phyloP scores from a whole-genome alignment of 2,329 filamentous ascomycete genomes.

The Aspergillus luchuensis region DNA sequence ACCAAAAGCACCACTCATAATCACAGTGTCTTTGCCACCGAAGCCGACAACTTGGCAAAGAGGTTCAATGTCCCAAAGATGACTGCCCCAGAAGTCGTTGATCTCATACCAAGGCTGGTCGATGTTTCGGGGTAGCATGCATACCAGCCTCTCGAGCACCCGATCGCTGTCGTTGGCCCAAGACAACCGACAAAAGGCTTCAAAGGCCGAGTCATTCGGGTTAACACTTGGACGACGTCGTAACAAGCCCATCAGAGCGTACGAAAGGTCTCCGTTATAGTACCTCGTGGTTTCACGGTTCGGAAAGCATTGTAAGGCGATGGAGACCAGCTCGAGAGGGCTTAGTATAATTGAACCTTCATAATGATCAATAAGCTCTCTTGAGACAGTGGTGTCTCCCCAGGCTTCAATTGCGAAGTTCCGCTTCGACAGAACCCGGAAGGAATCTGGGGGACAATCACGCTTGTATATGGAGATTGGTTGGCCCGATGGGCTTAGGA shows the following conservation, averaged over 20 bases:
- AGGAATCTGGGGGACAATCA: too few species aligned
- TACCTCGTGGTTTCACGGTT: slow-evolving; percentile 41
- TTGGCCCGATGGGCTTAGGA: slow-evolving; percentile 28
- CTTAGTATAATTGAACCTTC: slow-evolving; percentile 46
- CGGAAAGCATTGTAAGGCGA: slow-evolving; percentile 46
- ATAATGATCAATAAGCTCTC: slow-evolving; percentile 51
- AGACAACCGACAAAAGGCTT: slow-evolving; percentile 52
- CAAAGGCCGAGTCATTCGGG: slow-evolving; percentile 46
- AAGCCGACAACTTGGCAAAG: slow-evolving; percentile 45
- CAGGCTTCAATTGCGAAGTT: slow-evolving; percentile 30
- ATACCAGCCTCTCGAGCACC: slow-evolving; percentile 51
- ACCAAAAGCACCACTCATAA: slow-evolving; percentile 45
- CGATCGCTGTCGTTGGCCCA: slow-evolving; percentile 50
- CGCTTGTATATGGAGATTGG: too few species aligned
- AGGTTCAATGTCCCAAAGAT: slow-evolving; percentile 52
- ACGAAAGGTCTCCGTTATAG: slow-evolving; percentile 46
- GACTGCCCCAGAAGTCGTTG: slow-evolving; percentile 44
- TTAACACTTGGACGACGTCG: slow-evolving; percentile 44
- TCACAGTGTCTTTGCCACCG: slow-evolving; percentile 46
- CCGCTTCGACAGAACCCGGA: too few species aligned
- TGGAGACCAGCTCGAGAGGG: slow-evolving; percentile 45
- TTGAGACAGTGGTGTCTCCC: slow-evolving; percentile 42
- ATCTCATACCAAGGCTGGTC: slow-evolving; percentile 42
- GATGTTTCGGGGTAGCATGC: slow-evolving; percentile 39
- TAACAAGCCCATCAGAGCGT: slow-evolving; percentile 52